A percentile compares a stretch with the other conserved stretches of the same genome.
Conservation (phyloP, 2,329 filamentous ascomycete species). For the Colletotrichum truncatum region DNA sequence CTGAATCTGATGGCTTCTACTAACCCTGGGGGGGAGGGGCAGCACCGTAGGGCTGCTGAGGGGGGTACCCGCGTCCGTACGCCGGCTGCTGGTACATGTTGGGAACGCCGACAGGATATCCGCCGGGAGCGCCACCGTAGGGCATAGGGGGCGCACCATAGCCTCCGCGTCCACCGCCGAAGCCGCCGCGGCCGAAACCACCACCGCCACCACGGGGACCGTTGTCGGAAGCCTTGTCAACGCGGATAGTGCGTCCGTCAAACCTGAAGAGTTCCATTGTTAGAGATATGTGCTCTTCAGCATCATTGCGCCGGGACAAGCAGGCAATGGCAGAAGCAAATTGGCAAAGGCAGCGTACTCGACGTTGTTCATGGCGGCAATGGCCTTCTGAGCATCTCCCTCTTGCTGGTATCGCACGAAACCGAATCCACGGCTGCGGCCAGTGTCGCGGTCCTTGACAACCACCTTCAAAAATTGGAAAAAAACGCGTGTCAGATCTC, state of each 20-base stretch:
- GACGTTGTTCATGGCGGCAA: slow-evolving; percentile 83
- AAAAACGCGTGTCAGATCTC: slow-evolving; percentile 33
- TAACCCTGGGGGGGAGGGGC: slow-evolving; percentile 46
- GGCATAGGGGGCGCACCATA: slow-evolving; percentile 42
- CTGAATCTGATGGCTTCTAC: slow-evolving; percentile 36
- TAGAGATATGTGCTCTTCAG: neutral
- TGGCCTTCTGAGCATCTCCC: slow-evolving; percentile 79
- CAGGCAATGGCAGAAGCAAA: slow-evolving; percentile 19
- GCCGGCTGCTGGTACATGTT: slow-evolving; percentile 47
- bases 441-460: slow-evolving; percentile 96
- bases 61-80: slow-evolving; percentile 56
- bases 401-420: slow-evolving; percentile 91
- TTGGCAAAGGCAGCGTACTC: slow-evolving; percentile 70
- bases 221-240: slow-evolving; percentile 93
- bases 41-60: slow-evolving; percentile 46
- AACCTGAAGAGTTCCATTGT: slow-evolving; percentile 67
- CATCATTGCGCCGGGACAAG: slow-evolving; percentile 33
- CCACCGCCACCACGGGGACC: slow-evolving; percentile 69
- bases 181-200: slow-evolving; percentile 56
- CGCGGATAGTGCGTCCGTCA: slow-evolving; percentile 92
- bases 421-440: slow-evolving; percentile 95
- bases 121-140: slow-evolving; percentile 37
- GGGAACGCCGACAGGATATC: slow-evolving; percentile 46
- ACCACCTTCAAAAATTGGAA: slow-evolving; percentile 73
- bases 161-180: slow-evolving; percentile 48